These are phyloP conservation scores for Podospora didyma DNA, from an alignment of 495 filamentous ascomycete species.

Conservation along the genomic window DNA sequence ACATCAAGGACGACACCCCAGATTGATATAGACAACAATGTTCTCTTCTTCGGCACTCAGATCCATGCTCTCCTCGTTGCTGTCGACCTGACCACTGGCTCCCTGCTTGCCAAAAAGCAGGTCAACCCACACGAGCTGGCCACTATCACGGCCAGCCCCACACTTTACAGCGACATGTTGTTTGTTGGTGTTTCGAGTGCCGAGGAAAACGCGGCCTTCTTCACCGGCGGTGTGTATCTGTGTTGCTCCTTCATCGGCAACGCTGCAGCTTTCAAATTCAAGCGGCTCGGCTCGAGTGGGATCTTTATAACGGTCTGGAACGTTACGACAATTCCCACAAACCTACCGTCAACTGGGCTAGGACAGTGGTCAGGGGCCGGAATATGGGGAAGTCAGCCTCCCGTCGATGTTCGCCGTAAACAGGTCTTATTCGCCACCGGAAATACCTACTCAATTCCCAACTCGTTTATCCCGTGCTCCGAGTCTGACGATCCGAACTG, in stretches of 20 bases:
- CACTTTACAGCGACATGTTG: constrained; percentile 23
- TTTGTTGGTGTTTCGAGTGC: constrained; percentile 31
- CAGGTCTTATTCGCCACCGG: constrained; percentile 41
- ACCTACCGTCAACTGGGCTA: not conserved
- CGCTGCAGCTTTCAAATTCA: constrained; percentile 25
- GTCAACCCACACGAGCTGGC: constrained; percentile 30
- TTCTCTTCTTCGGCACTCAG: constrained; percentile 34
- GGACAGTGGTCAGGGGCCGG: constrained; percentile 30
- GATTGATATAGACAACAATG: constrained; percentile 23
- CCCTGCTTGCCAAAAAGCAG: constrained; percentile 20
- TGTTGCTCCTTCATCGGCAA: constrained; percentile 38
- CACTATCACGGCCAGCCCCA: constrained; percentile 26
- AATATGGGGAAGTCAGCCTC: constrained; percentile 39
- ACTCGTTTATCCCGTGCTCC: constrained; percentile 8
- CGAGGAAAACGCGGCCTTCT: constrained; percentile 20
- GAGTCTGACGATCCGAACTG: constrained; percentile 2
- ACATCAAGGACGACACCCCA: constrained; percentile 24
- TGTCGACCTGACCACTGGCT: constrained; percentile 23
- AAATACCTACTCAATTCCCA: constrained; percentile 28
- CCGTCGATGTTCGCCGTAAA: constrained; percentile 27
- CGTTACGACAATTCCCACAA: constrained; percentile 23
- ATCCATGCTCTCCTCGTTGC: constrained; percentile 32
- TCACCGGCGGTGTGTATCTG: constrained; percentile 18
- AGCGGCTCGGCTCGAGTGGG: not conserved
- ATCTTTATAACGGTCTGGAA: constrained; percentile 28